These are phyloP conservation scores for Elongisporangium anandrum DNA, from an alignment of 352 stramenopile species.

Conservation along the genomic window DNA sequence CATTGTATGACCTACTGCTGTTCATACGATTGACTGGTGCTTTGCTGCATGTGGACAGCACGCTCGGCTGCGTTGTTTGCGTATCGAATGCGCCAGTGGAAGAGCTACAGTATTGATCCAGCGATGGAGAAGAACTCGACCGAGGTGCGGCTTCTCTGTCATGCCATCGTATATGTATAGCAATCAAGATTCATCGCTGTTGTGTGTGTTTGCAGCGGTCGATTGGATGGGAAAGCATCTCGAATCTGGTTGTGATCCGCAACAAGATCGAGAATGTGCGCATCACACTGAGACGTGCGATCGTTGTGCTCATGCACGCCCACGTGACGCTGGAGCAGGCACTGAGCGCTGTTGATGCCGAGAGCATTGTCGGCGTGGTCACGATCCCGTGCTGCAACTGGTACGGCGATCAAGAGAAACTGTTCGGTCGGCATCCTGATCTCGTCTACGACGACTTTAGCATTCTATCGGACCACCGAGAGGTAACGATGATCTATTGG, in stretches of 20 bases:
- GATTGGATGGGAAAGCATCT: conserved; percentile 39
- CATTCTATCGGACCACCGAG: conserved; percentile 71
- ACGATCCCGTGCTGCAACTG: conserved; percentile 83
- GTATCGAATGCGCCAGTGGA: conserved; percentile 64
- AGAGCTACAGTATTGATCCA: conserved; percentile 75
- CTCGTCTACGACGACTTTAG: conserved; percentile 84
- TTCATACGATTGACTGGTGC: conserved; percentile 2
- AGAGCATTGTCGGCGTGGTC: conserved; percentile 54
- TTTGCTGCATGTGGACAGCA: conserved; percentile 21
- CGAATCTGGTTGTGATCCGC: conserved; percentile 68
- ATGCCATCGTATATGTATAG: not conserved
- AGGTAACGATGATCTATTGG: conserved; percentile 26
- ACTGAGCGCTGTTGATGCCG: conserved; percentile 54
- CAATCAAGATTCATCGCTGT: not conserved
- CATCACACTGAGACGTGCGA: conserved; percentile 46
- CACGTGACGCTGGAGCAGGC: conserved; percentile 77
- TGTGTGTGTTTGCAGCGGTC: conserved; percentile 26
- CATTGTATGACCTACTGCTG: not conserved
- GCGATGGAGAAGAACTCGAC: conserved; percentile 60
- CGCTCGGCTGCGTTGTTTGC: conserved; percentile 77
- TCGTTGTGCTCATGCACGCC: conserved; percentile 75
- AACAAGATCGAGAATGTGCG: conserved; percentile 85
- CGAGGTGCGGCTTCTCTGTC: conserved; percentile 19
- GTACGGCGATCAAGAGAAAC: conserved; percentile 63
- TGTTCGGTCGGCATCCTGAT: conserved; percentile 47